Conservation (phyloP, 108 stramenopile species). For the Fistulifera solaris region DNA sequence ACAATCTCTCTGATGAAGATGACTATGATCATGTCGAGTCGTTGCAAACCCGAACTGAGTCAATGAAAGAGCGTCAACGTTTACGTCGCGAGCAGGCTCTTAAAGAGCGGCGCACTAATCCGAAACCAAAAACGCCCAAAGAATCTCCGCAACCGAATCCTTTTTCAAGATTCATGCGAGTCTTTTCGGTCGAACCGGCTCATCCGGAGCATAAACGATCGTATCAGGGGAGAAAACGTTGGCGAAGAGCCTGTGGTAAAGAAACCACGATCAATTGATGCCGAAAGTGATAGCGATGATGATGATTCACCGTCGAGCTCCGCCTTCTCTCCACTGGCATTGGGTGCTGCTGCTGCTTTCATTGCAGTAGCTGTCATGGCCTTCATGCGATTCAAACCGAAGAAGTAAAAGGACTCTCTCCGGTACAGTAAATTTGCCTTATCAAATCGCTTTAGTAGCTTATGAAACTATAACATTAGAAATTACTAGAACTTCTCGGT, state of each 20-base stretch:
- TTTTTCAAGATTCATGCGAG: slow-evolving; percentile 34
- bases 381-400: background rate
- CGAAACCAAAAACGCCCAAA: background rate
- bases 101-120: slow-evolving; percentile 21
- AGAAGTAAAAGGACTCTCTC: background rate
- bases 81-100: slow-evolving; percentile 17
- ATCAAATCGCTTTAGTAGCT: no score
- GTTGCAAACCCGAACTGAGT: no score
- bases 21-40: no score
- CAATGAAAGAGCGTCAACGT: no score
- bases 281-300: slow-evolving; percentile 7
- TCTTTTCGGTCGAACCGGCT: slow-evolving; percentile 29
- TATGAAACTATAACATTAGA: no score
- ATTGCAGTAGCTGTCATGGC: background rate
- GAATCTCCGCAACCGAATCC: slow-evolving; percentile 26
- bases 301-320: background rate
- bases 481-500: no score
- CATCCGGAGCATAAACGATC: slow-evolving; percentile 39
- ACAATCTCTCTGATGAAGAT: no score
- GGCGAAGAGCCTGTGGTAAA: slow-evolving; percentile 11
- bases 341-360: background rate
- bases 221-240: slow-evolving; percentile 7
- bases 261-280: slow-evolving; percentile 2
- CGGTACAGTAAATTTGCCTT: no score
- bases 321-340: background rate